Evolutionary conservation across 148 eudicot species (phyloP).

Genomic region (Agrostemma githago): DNA sequence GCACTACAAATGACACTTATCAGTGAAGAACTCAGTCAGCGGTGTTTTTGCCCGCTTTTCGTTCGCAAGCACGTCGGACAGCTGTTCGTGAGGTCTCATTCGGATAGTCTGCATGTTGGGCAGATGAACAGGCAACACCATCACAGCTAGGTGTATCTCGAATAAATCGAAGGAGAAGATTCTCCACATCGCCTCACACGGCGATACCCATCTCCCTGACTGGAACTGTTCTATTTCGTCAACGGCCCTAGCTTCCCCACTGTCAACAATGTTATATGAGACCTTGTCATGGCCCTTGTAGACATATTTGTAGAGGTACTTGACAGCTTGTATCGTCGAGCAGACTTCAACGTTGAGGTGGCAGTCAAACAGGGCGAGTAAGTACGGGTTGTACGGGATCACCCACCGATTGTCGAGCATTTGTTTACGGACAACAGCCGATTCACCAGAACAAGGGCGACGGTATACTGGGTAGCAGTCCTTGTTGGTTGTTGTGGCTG

Average conservation of each 20-base stretch:
- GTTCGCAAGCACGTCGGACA: no score
- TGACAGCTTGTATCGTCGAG: no score
- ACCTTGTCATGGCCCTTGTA: conserved; percentile 3
- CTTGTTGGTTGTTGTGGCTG: neutral
- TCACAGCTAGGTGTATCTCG: no score
- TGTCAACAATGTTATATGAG: neutral
- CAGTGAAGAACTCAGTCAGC: no score
- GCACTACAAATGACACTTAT: no score
- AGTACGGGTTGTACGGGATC: neutral
- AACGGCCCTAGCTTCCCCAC: neutral
- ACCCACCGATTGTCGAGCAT: neutral
- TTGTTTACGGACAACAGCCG: neutral
- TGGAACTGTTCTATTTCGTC: neutral
- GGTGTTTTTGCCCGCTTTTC: no score
- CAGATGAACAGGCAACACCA: no score
- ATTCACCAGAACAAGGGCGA: neutral
- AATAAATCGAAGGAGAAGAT: neutral
- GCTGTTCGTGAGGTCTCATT: no score
- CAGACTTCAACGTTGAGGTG: neutral
- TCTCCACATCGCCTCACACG: no score
- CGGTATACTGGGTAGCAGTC: neutral
- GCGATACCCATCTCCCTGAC: no score
- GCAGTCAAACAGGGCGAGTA: neutral
- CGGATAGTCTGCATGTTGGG: no score
- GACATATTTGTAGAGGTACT: no score